Conservation (phyloP, 768 basidiomycete genomes). For the Trametes maxima region DNA sequence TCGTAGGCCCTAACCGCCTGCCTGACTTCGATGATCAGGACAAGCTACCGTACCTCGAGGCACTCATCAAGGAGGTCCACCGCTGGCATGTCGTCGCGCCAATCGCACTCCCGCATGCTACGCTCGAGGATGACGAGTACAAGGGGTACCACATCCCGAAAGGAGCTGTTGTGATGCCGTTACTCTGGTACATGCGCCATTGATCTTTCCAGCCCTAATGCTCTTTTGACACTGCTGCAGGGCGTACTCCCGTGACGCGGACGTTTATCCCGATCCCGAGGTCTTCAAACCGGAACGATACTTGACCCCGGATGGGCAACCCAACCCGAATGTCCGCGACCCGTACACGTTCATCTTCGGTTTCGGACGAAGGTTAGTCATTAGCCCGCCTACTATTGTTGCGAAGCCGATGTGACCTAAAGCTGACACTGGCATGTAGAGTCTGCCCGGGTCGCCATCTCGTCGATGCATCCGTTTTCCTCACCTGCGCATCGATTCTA, state of each 20-base stretch:
- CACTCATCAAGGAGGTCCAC: background rate
- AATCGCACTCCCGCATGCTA: background rate
- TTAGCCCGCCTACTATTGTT: background rate
- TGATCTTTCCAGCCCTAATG: background rate
- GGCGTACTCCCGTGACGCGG: slow-evolving; percentile 27
- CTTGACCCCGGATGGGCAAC: slow-evolving; percentile 28
- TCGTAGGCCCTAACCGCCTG: slow-evolving; percentile 1
- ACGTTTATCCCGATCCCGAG: slow-evolving; percentile 44
- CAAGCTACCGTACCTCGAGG: background rate
- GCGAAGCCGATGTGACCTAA: background rate
- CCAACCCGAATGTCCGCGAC: slow-evolving; percentile 3
- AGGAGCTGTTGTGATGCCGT: slow-evolving; percentile 22
- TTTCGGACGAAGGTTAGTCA: background rate
- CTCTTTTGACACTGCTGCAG: background rate
- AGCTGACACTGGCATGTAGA: background rate
- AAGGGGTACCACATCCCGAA: slow-evolving; percentile 27
- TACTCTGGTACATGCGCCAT: slow-evolving; percentile 13
- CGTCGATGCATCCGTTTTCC: slow-evolving; percentile 18
- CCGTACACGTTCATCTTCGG: slow-evolving; percentile 10
- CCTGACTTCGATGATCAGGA: slow-evolving; percentile 7
- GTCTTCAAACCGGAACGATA: slow-evolving; percentile 52
- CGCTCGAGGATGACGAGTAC: slow-evolving; percentile 27
- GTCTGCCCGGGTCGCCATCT: slow-evolving; percentile 26
- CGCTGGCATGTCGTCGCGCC: slow-evolving; percentile 5
- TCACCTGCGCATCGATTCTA: slow-evolving; percentile 20